Evolutionary conservation across 1,284 basidiomycete genomes (phyloP).

Genomic region (Sanghuangporus weigelae): DNA sequence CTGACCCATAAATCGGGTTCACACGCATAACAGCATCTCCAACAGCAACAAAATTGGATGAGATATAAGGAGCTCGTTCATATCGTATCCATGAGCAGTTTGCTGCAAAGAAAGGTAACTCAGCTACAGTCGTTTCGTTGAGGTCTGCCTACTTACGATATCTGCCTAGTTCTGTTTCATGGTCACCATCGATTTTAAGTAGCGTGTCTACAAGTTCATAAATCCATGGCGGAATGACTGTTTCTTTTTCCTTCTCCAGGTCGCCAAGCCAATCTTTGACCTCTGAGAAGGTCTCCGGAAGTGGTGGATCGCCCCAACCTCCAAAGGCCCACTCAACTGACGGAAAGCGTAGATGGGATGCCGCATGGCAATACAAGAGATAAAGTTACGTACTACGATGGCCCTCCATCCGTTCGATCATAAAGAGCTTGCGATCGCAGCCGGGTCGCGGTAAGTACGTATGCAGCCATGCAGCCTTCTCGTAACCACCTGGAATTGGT

Average conservation of each 20-base stretch:
- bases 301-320: neutral
- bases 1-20: constrained; percentile 17
- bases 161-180: constrained; percentile 3
- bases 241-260: neutral
- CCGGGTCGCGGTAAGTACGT: constrained; percentile 11
- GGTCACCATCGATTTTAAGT: neutral
- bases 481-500: constrained; percentile 14
- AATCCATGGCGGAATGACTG: neutral
- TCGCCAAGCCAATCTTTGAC: constrained; percentile 10
- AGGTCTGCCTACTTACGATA: neutral
- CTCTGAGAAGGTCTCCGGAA: constrained; percentile 7
- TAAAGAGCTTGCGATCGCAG: neutral
- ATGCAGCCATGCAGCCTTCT: constrained; percentile 3
- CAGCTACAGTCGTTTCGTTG: neutral
- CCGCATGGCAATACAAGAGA: neutral
- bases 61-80: constrained; percentile 10
- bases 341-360: neutral
- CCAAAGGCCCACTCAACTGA: constrained; percentile 1
- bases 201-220: neutral
- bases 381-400: constrained; percentile 7
- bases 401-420: constrained; percentile 9
- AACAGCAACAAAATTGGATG: constrained; percentile 16
- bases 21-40: constrained; percentile 17
- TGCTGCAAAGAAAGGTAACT: neutral
- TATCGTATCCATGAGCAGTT: constrained; percentile 3